These are phyloP conservation scores for Eucalyptus lansdowneana DNA, from an alignment of 345 rosid species.

Conservation along the genomic window DNA sequence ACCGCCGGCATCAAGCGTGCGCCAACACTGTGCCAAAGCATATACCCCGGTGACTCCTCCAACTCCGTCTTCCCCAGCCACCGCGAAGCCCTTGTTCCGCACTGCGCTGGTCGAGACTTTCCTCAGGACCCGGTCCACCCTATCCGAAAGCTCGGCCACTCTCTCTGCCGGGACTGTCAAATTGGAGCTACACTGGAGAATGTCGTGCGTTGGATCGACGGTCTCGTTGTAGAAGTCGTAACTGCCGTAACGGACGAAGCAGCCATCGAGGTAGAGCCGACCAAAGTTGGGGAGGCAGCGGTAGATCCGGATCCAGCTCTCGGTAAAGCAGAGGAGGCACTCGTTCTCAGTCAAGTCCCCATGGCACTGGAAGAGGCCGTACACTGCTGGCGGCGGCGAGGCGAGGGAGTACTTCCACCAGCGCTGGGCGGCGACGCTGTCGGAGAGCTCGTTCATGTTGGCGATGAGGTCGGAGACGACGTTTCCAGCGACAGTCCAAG, in stretches of 20 bases:
- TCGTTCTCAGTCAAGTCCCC: slow-evolving; percentile 18
- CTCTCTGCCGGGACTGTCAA: neutral
- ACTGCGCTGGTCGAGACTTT: slow-evolving; percentile 29
- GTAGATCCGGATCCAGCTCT: slow-evolving; percentile 2
- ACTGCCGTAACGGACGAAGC: slow-evolving; percentile 47
- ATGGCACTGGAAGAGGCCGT: slow-evolving; percentile 28
- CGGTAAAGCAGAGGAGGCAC: slow-evolving; percentile 28
- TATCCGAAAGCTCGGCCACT: neutral
- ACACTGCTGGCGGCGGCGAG: slow-evolving; percentile 3
- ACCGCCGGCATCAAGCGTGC: slow-evolving; percentile 11
- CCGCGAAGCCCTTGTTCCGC: slow-evolving; percentile 23
- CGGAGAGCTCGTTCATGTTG: neutral
- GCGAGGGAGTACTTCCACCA: slow-evolving; percentile 1
- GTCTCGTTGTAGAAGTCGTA: slow-evolving; percentile 36
- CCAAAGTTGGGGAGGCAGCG: slow-evolving; percentile 18
- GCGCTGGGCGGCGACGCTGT: neutral
- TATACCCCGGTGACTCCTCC: slow-evolving; percentile 16
- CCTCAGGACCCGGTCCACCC: slow-evolving; percentile 13
- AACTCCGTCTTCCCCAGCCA: neutral
- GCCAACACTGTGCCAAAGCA: slow-evolving; percentile 74
- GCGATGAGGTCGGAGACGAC: neutral
- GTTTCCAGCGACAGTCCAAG: no score
- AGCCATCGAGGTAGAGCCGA: slow-evolving; percentile 46
- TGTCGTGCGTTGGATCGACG: slow-evolving; percentile 11
- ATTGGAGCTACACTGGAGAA: slow-evolving; percentile 2